Base-by-base conservation (phyloP, 371 early-diverging fungal species). In the Nematocida sp. region DNA sequence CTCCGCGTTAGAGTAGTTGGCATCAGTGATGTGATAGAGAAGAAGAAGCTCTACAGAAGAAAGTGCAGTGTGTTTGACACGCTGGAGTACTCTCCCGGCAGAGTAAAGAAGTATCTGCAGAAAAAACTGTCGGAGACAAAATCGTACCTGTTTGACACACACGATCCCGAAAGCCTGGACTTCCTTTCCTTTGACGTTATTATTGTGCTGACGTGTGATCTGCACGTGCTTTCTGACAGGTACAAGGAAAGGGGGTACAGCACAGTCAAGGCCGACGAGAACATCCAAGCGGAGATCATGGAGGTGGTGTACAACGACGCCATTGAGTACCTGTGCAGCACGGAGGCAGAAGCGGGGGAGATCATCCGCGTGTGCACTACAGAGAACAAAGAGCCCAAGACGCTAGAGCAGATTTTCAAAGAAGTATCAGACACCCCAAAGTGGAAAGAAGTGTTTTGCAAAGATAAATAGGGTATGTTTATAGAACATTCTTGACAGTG, bases 261-360 rank as follows among this genome's bases (percentile, higher is more conserved):
- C 75, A 80, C 85, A 49, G 86, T 87, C 49, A 97, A 97, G 84
- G 89, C 94, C 58, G 84, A 87, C 38, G 95, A 96, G 82, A 97
- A 96, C 78, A 86, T 96, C 77, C 90, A 92, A 78, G 91, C 92
- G 83, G 98, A 96, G 83, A 95, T 94, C 77, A 92, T 96, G 91
- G 91, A 91, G 80, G 91, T 95, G 2, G 89, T 94, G 2, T 83
- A 89, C 76, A 92, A 92, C 60, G 93, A 91, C 67, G 92, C 93
- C 1, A 82, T 83, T 17, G 93, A 89, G 60, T 87, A 88, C 2
- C 92, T 94, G 80, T 85, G 85, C 32, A 38, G 19, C 7, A 38
- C 57, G 11, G 81, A 85, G 21, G 51, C 52, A 31, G 58, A 63
- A 2, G 74, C 56, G 31, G n/a, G 23, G 23, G 27, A 41, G 17